Conservation (phyloP, 2,329 filamentous ascomycete species). For the Beauveria medogensis region DNA sequence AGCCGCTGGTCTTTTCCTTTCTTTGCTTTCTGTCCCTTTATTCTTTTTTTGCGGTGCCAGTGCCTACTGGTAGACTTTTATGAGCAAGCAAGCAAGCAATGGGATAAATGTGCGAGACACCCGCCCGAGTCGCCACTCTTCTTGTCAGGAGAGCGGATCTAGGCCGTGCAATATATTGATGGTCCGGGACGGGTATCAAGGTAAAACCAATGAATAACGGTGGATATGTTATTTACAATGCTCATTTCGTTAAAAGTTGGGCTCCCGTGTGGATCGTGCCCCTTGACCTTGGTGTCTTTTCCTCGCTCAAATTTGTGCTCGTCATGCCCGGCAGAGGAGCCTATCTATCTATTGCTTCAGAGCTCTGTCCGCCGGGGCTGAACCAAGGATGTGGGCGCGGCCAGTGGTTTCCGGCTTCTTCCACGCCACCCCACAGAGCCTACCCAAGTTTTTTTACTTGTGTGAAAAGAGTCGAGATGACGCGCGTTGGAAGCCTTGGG, state of each 20-base stretch:
- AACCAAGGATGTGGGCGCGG: not conserved
- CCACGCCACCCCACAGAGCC: conserved; percentile 8
- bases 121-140: not conserved
- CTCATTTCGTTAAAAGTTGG: not conserved
- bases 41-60: not conserved
- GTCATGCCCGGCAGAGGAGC: conserved; percentile 9
- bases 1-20: not conserved
- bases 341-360: not conserved
- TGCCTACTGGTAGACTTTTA: too few species aligned
- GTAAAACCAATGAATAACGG: conserved; percentile 5
- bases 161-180: not conserved
- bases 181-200: not conserved
- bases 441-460: not conserved
- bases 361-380: not conserved
- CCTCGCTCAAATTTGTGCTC: not conserved
- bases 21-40: not conserved
- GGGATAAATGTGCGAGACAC: not conserved
- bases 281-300: not conserved
- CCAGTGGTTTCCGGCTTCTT: conserved; percentile 12
- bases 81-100: too few species aligned
- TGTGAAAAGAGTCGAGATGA: not conserved
- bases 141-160: not conserved
- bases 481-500: too few species aligned
- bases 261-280: not conserved
- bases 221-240: conserved; percentile 10